These are phyloP conservation scores for Pelargonium citronellum DNA, from an alignment of 441 rosid species.

Conservation along the genomic window DNA sequence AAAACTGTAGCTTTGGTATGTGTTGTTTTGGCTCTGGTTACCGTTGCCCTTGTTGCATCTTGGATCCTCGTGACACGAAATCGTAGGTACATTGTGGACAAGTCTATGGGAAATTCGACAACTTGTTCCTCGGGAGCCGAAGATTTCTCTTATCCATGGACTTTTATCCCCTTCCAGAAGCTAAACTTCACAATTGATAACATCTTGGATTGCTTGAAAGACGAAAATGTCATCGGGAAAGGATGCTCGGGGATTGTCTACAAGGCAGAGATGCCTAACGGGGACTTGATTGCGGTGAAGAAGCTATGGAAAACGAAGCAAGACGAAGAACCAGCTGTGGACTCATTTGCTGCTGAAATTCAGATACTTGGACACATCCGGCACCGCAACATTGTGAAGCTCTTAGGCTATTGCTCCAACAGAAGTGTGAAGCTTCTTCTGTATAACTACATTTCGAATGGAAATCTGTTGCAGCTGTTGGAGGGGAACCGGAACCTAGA, in stretches of 20 bases:
- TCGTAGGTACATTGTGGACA: slow-evolving; percentile 46
- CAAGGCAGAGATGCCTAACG: slow-evolving; percentile 74
- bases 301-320: slow-evolving; percentile 74
- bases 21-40: slow-evolving; percentile 52
- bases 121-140: slow-evolving; percentile 42
- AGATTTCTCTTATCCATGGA: slow-evolving; percentile 90
- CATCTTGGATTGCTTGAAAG: slow-evolving; percentile 62
- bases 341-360: slow-evolving; percentile 82
- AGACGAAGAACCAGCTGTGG: slow-evolving; percentile 51
- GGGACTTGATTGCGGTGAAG: slow-evolving; percentile 70
- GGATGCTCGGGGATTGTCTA: slow-evolving; percentile 92
- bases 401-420: slow-evolving; percentile 79
- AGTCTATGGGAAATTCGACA: slow-evolving; percentile 36
- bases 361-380: slow-evolving; percentile 85
- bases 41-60: slow-evolving; percentile 49
- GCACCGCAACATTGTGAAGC: slow-evolving; percentile 78
- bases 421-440: slow-evolving; percentile 79
- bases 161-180: slow-evolving; percentile 87
- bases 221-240: slow-evolving; percentile 83
- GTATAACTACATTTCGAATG: slow-evolving; percentile 75
- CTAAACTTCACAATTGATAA: slow-evolving; percentile 61
- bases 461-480: slow-evolving; percentile 71
- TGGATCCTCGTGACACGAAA: slow-evolving; percentile 56
- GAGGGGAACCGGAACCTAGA: slow-evolving; percentile 59
- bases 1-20: slow-evolving; percentile 61